Evolutionary conservation across 495 filamentous ascomycete genomes (phyloP).

Genomic region (Neurospora discreta): DNA sequence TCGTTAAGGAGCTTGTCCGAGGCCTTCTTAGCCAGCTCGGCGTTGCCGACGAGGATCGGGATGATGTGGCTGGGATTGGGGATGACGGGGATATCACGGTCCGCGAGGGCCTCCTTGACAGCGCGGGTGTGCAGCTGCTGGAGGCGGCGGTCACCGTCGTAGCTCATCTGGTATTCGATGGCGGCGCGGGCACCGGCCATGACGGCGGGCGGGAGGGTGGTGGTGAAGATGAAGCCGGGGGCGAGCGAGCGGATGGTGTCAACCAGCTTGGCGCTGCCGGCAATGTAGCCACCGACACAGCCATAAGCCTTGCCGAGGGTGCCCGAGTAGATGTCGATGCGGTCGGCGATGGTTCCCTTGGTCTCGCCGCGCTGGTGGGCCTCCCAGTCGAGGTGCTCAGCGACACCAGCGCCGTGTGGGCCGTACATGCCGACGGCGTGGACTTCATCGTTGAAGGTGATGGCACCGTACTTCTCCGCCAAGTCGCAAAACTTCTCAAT

Average conservation of each 20-base stretch:
- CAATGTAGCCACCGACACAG: slow-evolving; percentile 96
- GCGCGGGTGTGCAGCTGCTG: slow-evolving; percentile 94
- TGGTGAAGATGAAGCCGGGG: slow-evolving; percentile 98
- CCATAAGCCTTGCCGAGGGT: slow-evolving; percentile 97
- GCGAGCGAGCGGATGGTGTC: slow-evolving; percentile 94
- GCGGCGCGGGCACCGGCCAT: slow-evolving; percentile 91
- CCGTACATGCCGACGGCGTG: slow-evolving; percentile 99
- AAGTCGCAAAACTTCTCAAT: slow-evolving; percentile 93
- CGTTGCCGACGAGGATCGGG: slow-evolving; percentile 85
- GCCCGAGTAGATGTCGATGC: slow-evolving; percentile 93
- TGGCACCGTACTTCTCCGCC: slow-evolving; percentile 91
- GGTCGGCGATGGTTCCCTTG: slow-evolving; percentile 83
- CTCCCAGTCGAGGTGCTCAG: slow-evolving; percentile 93
- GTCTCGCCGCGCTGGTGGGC: slow-evolving; percentile 56
- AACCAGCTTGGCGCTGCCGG: slow-evolving; percentile 76
- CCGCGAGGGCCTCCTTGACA: slow-evolving; percentile 69
- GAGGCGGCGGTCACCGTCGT: slow-evolving; percentile 72
- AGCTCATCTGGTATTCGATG: slow-evolving; percentile 80
- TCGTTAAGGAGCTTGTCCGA: slow-evolving; percentile 79
- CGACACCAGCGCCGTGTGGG: slow-evolving; percentile 89
- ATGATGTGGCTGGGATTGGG: slow-evolving; percentile 96
- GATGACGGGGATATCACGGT: slow-evolving; percentile 87
- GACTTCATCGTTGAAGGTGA: slow-evolving; percentile 97
- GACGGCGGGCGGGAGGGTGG: slow-evolving; percentile 85
- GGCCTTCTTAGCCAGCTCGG: slow-evolving; percentile 83